phyloP scores from a whole-genome alignment of 495 filamentous ascomycete species.

The Parachaetomium inaequale region DNA sequence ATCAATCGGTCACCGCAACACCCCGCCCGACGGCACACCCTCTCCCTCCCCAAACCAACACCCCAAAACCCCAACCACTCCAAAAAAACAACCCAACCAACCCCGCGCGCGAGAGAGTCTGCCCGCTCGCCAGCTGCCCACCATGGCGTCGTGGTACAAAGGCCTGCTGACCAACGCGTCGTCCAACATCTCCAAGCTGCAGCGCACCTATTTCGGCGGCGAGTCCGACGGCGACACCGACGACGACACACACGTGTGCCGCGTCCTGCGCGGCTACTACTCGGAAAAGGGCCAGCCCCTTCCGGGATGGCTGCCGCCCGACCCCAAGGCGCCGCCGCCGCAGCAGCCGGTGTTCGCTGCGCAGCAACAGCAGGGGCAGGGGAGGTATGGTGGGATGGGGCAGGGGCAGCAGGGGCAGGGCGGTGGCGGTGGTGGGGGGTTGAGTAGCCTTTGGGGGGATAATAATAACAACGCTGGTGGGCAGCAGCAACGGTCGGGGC shows the following conservation, averaged over 20 bases:
- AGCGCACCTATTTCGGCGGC: conserved; percentile 68
- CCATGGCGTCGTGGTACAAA: conserved; percentile 76
- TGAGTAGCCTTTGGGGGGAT: conserved; percentile 93
- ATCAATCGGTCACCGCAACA: neutral
- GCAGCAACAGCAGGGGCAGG: conserved; percentile 44
- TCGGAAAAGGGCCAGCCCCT: conserved; percentile 78
- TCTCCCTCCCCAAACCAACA: neutral
- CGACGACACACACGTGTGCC: conserved; percentile 91
- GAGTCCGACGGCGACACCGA: conserved; percentile 90
- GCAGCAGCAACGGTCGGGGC: conserved; percentile 29
- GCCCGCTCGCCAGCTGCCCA: neutral
- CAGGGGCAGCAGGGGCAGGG: conserved; percentile 38
- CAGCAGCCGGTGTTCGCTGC: conserved; percentile 46
- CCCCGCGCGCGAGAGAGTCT: neutral
- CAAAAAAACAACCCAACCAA: neutral
- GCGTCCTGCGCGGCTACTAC: conserved; percentile 94
- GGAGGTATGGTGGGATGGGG: conserved; percentile 47
- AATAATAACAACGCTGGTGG: conserved; percentile 53
- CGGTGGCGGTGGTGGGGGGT: conserved; percentile 4
- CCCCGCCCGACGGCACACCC: neutral
- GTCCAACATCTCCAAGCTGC: conserved; percentile 74
- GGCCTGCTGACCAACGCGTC: conserved; percentile 75
- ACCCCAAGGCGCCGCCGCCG: conserved; percentile 66
- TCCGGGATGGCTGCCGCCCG: conserved; percentile 84
- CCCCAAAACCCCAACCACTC: neutral